Base-by-base conservation (phyloP, 2,329 filamentous ascomycete species). In the Raffaelea deltoideospora region DNA sequence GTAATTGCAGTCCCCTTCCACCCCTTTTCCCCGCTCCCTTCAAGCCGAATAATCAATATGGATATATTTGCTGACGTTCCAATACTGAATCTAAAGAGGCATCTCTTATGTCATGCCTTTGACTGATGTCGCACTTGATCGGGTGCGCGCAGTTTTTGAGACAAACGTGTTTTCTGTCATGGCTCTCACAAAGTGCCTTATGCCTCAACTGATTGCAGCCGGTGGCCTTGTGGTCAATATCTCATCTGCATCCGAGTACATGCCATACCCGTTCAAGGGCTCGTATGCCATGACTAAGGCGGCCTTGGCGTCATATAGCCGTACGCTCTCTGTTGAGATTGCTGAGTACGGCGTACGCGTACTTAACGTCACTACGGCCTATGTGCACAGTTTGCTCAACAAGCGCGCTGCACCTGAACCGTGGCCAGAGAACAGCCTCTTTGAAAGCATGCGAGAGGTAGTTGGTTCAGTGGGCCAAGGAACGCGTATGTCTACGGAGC, bases 151-250 rank as follows among this genome's bases (percentile, higher is more conserved):
- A 40, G 66, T 65, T 3, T 72, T 68, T 35, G 68, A 72, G 50
- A 64, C 65, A 42, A 73, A 73, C 43, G 65, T 73, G 28, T 69
- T 73, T 38, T 61, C 64, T 21, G 61, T 66, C 41, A 69, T 73
- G 61, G 59, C 63, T 45, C 65, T 68, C 53, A 61, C 60, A 28
- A 58, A 67, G 44, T 54, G 59, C 28, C 69, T 72, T 42, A 50
- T 61, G 15, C 58, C 60, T 37, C 56, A 61, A 28, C 60, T 73
- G 14, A 64, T 70, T 28, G 50, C 59, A 11, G 56, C 65, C 1
- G 56, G 57, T 26, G 68, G 69, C 0, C 56, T 72, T 6, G 59
- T 72, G 48, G 52, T 72, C 53, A 72, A 72, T 51, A 64, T 71
- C 42, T 67, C 66, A 10, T 71, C 66, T 18, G 56, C 64, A 4